A percentile compares a stretch with the other conserved stretches of the same genome.
These are phyloP conservation scores for Leccinellum luteum DNA, from an alignment of 768 basidiomycete genomes.

Conservation along the genomic window DNA sequence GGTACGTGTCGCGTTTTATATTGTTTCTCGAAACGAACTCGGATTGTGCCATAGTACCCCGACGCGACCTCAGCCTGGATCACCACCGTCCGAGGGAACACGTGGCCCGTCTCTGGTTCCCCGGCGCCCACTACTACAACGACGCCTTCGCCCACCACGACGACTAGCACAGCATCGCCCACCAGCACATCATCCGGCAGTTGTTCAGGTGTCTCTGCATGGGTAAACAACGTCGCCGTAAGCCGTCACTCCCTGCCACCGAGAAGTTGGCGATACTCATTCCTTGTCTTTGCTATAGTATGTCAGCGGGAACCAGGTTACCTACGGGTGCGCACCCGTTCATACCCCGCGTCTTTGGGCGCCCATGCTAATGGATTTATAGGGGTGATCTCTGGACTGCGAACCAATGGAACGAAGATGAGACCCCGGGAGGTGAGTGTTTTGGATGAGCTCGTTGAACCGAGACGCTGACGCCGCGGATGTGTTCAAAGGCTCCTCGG, in stretches of 20 bases:
- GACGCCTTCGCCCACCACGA: neutral
- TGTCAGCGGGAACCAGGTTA: conserved; percentile 38
- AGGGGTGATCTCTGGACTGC: conserved; percentile 52
- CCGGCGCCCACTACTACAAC: neutral
- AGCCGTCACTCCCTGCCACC: conserved; percentile 12
- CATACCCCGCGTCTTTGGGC: too few species aligned
- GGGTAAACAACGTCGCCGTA: conserved; percentile 38
- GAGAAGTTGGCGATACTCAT: neutral
- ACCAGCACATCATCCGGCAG: conserved; percentile 28
- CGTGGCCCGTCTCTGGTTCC: conserved; percentile 31
- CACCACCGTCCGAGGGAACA: conserved; percentile 35
- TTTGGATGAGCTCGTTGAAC: neutral
- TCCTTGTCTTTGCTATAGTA: conserved; percentile 33
- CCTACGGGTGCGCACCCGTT: conserved; percentile 35
- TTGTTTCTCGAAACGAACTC: neutral
- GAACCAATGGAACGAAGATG: conserved; percentile 44
- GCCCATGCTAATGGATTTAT: neutral
- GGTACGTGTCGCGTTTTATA: conserved; percentile 20
- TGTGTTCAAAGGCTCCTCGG: conserved; percentile 38
- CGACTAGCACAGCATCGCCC: conserved; percentile 16
- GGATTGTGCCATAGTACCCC: conserved; percentile 30
- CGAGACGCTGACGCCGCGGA: neutral
- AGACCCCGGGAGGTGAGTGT: conserved; percentile 30
- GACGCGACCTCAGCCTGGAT: conserved; percentile 41
- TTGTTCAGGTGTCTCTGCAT: conserved; percentile 44